Evolutionary conservation across 2,329 filamentous ascomycete species (phyloP), one percentile per base, ranked within the genome.

Genomic region (Exophiala mesophila): DNA sequence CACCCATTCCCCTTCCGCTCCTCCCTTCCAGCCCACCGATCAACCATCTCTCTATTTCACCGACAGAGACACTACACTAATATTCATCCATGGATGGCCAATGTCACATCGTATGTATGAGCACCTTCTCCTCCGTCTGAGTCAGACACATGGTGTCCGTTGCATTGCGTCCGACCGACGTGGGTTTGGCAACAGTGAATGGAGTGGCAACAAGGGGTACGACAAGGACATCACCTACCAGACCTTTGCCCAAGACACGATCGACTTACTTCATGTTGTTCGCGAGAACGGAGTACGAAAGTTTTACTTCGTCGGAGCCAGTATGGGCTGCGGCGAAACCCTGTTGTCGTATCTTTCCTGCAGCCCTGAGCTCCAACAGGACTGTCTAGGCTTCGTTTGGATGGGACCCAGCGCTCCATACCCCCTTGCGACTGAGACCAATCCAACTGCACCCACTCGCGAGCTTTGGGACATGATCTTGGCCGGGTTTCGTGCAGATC

Each of bases 31-130:
- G 15, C 10, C 29, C 44, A 10, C 34, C 54, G 15, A 45, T 34
- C 34, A 16, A 30, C 16, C 18, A 38, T 9, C 3, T 21, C 24
- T n/a, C 5, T 12, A 12, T 29, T 35, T 19, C 36, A 16, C 5
- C 36, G 24, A 6, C 24, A 31, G 19, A 18, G 19, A 28, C 15
- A 28, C 35, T 23, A 45, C 19, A 29, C 41, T 60, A 3, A 51
- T 60, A 28, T 60, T 59, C 45, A 55, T 60, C 29, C 57, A 60
- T 33, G 57, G 57, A 15, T 61, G 58, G 58, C 58, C 58, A n/a
- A 56, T 59, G 46, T 57, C 55, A 15, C 54, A 56, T 12, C 41
- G 49, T n/a, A 57, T 60, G 53, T 61, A 53, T 36, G 57, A 59
- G 15, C 49, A 55, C 18, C 36, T 59, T 31, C 56, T 56, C 36